Conservation (phyloP, 371 early-diverging fungal species). For the Saksenaea vasiformis region DNA sequence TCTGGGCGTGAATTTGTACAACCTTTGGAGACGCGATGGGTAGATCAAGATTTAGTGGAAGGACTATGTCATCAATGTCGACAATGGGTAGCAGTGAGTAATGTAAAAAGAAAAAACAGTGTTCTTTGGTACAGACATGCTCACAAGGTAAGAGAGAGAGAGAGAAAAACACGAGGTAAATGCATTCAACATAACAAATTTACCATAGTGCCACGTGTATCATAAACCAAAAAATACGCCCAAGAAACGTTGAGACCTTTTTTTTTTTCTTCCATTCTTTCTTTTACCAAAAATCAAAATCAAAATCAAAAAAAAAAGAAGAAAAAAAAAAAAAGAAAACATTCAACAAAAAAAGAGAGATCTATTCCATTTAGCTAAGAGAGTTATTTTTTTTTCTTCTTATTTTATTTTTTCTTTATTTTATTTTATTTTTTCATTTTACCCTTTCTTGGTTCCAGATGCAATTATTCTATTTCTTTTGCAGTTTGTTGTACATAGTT, state of each 20-base stretch:
- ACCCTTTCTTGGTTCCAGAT: background rate
- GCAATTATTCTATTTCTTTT: background rate
- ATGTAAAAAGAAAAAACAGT: slow-evolving; percentile 74
- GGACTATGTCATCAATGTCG: slow-evolving; percentile 87
- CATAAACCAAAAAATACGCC: slow-evolving; percentile 26
- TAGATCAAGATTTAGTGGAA: slow-evolving; percentile 67
- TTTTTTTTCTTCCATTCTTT: background rate
- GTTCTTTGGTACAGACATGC: slow-evolving; percentile 91
- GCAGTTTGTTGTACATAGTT: slow-evolving; percentile 1
- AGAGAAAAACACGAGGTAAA: slow-evolving; percentile 2
- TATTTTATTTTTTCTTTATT: background rate
- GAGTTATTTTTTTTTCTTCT: background rate
- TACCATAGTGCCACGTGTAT: slow-evolving; percentile 25
- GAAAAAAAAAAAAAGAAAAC: background rate
- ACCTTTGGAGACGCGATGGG: slow-evolving; percentile 70
- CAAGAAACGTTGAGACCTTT: slow-evolving; percentile 4
- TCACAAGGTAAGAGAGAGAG: slow-evolving; percentile 58
- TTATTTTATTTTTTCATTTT: background rate
- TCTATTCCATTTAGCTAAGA: background rate
- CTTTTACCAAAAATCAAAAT: background rate
- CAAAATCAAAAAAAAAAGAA: slow-evolving; percentile 2
- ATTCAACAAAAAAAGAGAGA: background rate
- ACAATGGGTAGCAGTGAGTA: slow-evolving; percentile 79
- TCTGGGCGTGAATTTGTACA: slow-evolving; percentile 77
- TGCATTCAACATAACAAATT: slow-evolving; percentile 5